Base-by-base conservation (phyloP, 257 asterid species). In the Jasminum sambac region DNA sequence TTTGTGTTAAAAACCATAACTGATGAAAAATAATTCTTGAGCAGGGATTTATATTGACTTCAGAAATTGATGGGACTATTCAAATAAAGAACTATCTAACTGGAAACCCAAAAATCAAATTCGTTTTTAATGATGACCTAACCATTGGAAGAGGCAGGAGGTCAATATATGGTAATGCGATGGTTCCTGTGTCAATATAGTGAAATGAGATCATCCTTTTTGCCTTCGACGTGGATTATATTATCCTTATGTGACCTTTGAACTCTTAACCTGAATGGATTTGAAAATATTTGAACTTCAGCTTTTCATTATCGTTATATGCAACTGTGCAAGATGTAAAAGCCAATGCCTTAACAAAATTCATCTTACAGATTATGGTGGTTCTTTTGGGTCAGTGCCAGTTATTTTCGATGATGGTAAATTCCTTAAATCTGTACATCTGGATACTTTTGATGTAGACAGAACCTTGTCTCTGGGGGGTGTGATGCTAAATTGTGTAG, bases 11-110 rank as follows among this genome's bases (percentile, higher is more conserved):
- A n/a, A n/a, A 34, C 70, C 61, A 44, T 25, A 10, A 41, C 12
- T 24, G 34, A n/a, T n/a, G 34, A n/a, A 17, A 26, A 76, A 72
- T 40, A 64, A 57, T 79, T 61, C 39, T 50, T 69, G 65, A 77
- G 72, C 88, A 86, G 91, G 91, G 91, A 72, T 95, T 91, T 81
- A 92, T 95, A 77, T 86, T 90, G 88, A 95, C 99, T 75, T 95
- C 99, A 72, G 99, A 95, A 83, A 95, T 95, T 78, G 99, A 95
- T 80, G 99, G 99, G 52, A 95, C 99, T 68, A 95, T 95, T 74
- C 99, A 95, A 91, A 95, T 95, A 98, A 95, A 95, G 95, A 95
- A 98, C 91, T 95, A 89, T 82, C 89, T 95, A 66, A 85, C 97
- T 43, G 99, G 98, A 72, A 95, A 95, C 79, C 99, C 99, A 73